Base-by-base conservation (phyloP, 1,284 basidiomycete genomes). In the Mrakiaceae sp. region DNA sequence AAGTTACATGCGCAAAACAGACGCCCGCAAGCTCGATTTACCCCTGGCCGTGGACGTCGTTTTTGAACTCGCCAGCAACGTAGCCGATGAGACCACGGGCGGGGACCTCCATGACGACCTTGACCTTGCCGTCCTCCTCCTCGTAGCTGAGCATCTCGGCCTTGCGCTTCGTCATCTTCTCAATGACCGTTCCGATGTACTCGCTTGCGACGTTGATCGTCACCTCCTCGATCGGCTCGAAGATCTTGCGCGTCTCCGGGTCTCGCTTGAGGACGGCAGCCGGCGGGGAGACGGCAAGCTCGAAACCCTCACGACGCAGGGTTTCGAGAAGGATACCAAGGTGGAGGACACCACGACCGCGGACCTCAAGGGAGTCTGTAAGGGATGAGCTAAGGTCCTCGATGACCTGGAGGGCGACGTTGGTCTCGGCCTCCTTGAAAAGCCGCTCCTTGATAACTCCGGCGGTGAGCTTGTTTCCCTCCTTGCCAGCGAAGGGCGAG, bases 31-130 rank as follows among this genome's bases (percentile, higher is more conserved):
- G n/a, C 14, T 6, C 6, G 3, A 56, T 58, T 59, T 39, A 64
- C 63, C 65, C 65, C 56, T 66, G 65, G 47, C 65, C 65, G 62
- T 66, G 65, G 44, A 66, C 65, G 12, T 66, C 65, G 61, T 66
- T 66, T 43, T 62, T 66, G 57, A 66, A 66, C 62, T 66, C 65
- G 50, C 65, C 65, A 48, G 61, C 49, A 8, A 66, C 62, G 42
- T 66, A 66, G 9, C 65, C 65, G 42, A 66, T 44, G 40, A 66
- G 58, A 50, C 65, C 65, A 54, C 65, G 50, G 5, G 65, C 65
- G 7, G 65, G 65, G 9, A 66, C 65, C 57, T 66, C 65, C 65
- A 66, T 66, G n/a, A 63, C 65, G 52, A 66, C 62, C 58, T 63
- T 59, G 57, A 66, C 65, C 57, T 66, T 66, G 42, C 65, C 65